Percentiles rank a stretch among this genome's conserved stretches.
phyloP scores from a whole-genome alignment of 2,329 filamentous ascomycete species.

The Dichotomopilus funicola region DNA sequence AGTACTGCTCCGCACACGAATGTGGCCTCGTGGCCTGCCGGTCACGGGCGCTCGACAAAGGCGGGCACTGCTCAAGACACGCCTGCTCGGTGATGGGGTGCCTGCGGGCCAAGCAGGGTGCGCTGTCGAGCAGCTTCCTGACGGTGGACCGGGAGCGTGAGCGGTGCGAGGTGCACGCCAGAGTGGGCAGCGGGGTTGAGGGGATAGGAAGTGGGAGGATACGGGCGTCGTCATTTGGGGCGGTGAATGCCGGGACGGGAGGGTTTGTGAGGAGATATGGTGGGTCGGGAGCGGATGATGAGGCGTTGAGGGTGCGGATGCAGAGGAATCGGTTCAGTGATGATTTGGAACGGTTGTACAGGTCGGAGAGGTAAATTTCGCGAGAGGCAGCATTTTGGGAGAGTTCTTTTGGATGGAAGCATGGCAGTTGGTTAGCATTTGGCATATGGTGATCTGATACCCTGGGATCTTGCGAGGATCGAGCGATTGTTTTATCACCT shows the following conservation, averaged over 20 bases:
- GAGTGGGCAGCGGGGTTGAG: background rate
- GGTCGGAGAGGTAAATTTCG: slow-evolving; percentile 6
- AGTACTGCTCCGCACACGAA: slow-evolving; percentile 8
- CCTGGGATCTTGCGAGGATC: too few species aligned
- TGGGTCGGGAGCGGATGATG: background rate
- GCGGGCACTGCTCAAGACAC: slow-evolving; percentile 9
- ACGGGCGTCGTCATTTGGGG: background rate
- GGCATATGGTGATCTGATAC: too few species aligned
- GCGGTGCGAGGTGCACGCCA: slow-evolving; percentile 10
- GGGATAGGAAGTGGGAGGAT: background rate
- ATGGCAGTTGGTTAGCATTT: too few species aligned
- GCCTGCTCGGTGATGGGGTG: slow-evolving; percentile 3
- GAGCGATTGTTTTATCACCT: too few species aligned
- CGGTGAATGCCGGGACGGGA: background rate
- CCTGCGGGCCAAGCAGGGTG: background rate
- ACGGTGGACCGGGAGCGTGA: slow-evolving; percentile 5
- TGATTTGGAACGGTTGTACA: slow-evolving; percentile 12
- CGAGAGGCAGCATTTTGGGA: background rate
- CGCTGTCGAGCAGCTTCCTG: slow-evolving; percentile 3
- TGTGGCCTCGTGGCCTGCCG: slow-evolving; percentile 3
- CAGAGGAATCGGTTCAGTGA: slow-evolving; percentile 13
- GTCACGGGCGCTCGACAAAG: background rate
- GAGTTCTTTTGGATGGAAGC: background rate
- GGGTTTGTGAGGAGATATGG: slow-evolving; percentile 8
- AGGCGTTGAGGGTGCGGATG: background rate